phyloP scores from a whole-genome alignment of 768 basidiomycete genomes.

The Dictyophora rubrovolvata region DNA sequence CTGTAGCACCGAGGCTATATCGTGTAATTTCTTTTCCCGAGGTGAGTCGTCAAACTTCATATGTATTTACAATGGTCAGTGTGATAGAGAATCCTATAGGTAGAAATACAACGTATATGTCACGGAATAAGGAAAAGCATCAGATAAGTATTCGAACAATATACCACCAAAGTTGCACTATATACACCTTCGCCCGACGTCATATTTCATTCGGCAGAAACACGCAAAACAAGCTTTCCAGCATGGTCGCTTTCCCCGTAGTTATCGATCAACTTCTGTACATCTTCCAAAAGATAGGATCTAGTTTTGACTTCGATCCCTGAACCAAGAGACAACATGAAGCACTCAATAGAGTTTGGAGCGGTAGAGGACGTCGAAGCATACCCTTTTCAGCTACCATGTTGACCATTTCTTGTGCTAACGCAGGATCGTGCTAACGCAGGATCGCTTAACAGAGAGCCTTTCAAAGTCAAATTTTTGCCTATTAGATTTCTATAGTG shows the following conservation, averaged over 20 bases:
- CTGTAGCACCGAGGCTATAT: too few species aligned
- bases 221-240: conserved; percentile 1
- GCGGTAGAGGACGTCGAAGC: too few species aligned
- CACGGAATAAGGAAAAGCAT: too few species aligned
- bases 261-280: not conserved
- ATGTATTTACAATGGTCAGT: too few species aligned
- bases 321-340: not conserved
- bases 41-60: too few species aligned
- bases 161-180: too few species aligned
- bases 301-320: conserved; percentile 7
- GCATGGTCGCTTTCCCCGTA: conserved; percentile 1
- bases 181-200: too few species aligned
- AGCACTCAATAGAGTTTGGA: too few species aligned
- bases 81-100: too few species aligned
- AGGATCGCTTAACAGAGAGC: not conserved
- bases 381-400: not conserved
- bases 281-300: not conserved
- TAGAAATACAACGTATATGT: too few species aligned
- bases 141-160: too few species aligned
- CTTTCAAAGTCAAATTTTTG: not conserved
- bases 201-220: not conserved
- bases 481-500: not conserved
- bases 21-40: too few species aligned
- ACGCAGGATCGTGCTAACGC: not conserved
- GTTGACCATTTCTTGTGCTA: not conserved